Conservation (phyloP, 1,284 basidiomycete species). For the Mycena sp. region DNA sequence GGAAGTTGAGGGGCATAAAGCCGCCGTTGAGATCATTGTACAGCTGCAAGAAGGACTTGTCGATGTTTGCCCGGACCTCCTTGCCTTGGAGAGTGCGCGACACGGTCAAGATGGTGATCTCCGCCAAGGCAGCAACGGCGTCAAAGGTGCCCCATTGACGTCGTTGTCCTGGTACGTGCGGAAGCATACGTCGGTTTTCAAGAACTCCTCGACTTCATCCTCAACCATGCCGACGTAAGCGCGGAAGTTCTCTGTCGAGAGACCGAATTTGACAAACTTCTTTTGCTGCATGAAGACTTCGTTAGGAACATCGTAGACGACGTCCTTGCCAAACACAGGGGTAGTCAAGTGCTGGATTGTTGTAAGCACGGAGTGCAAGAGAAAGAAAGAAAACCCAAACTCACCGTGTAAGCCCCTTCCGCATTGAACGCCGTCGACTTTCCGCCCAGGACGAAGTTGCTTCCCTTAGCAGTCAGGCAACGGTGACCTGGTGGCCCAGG, state of each 20-base stretch:
- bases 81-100: slow-evolving; percentile 92
- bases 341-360: slow-evolving; percentile 81
- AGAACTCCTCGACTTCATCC: slow-evolving; percentile 81
- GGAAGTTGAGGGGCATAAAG: slow-evolving; percentile 92
- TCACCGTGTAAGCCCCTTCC: slow-evolving; percentile 94
- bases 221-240: slow-evolving; percentile 93
- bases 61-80: slow-evolving; percentile 84
- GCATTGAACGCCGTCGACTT: slow-evolving; percentile 93
- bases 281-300: slow-evolving; percentile 99
- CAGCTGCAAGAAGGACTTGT: slow-evolving; percentile 87
- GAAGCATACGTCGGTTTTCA: slow-evolving; percentile 72
- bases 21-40: slow-evolving; percentile 95
- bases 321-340: slow-evolving; percentile 95
- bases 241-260: slow-evolving; percentile 92
- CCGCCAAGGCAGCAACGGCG: slow-evolving; percentile 80
- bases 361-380: slow-evolving; percentile 21
- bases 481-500: slow-evolving; percentile 90
- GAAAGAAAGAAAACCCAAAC: slow-evolving; percentile 32
- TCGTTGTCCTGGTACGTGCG: slow-evolving; percentile 66
- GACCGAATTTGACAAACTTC: slow-evolving; percentile 95
- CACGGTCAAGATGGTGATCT: slow-evolving; percentile 96
- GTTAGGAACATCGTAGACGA: slow-evolving; percentile 98
- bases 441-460: slow-evolving; percentile 95
- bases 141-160: slow-evolving; percentile 81
- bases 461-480: slow-evolving; percentile 94